A percentile compares a stretch with the other conserved stretches of the same genome.
Evolutionary conservation across 495 filamentous ascomycete genomes (phyloP).

Genomic region (Podospora australis): DNA sequence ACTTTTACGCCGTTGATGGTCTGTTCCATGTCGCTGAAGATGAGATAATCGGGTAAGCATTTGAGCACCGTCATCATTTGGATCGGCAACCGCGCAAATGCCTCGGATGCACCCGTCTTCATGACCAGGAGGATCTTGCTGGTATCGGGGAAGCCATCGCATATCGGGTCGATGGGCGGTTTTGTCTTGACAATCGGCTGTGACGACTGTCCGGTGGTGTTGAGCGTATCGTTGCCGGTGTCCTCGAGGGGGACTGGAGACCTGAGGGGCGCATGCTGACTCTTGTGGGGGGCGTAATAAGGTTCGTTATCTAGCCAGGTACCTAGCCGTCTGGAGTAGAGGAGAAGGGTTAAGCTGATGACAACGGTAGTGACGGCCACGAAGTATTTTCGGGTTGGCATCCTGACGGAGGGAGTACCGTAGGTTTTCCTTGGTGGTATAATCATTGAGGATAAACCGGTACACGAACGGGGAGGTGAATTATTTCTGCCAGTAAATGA

Average conservation of each 20-base stretch:
- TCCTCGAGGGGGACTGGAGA: too few relatives aligned
- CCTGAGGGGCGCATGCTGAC: conserved; percentile 12
- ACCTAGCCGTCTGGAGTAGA: conserved; percentile 23
- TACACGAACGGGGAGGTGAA: not conserved
- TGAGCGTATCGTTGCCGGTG: not conserved
- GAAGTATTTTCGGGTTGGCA: conserved; percentile 15
- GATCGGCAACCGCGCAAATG: conserved; percentile 45
- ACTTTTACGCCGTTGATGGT: conserved; percentile 41
- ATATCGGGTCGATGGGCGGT: conserved; percentile 15
- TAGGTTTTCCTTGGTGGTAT: not conserved
- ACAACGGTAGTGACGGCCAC: conserved; percentile 12
- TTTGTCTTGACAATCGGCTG: not conserved
- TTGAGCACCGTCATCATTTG: conserved; percentile 48
- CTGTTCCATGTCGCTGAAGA: conserved; percentile 54
- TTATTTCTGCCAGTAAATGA: too few relatives aligned
- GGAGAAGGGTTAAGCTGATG: conserved; percentile 22
- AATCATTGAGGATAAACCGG: conserved; percentile 6
- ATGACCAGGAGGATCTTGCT: conserved; percentile 42
- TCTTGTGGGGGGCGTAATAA: conserved; percentile 18
- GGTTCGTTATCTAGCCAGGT: conserved; percentile 21
- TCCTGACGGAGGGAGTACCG: conserved; percentile 11
- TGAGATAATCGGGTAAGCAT: conserved; percentile 47
- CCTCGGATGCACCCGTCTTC: conserved; percentile 53
- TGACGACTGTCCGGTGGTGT: conserved; percentile 1
- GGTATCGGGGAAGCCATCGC: conserved; percentile 31